Evolutionary conservation across 805 yeast genomes (phyloP), one percentile per base, ranked within the genome.

Genomic region (Myxozyma lipomycoides): DNA sequence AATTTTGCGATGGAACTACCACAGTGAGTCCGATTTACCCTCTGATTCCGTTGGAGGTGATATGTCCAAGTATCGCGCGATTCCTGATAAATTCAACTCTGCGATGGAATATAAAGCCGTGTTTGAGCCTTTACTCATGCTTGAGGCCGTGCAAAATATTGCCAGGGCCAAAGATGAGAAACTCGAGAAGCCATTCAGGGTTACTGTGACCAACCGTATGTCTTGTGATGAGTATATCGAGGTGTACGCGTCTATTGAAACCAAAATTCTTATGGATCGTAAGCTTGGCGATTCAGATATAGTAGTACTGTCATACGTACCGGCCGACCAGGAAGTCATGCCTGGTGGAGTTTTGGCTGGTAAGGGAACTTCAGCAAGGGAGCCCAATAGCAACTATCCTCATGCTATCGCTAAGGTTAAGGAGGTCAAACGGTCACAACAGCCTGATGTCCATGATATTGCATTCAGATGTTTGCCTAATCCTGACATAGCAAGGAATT

Each of bases 111-210:
- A 95, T 62, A 78, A 77, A 43, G 71, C 73, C 32, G 74, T 78
- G 1, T 84, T 87, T 66, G 86, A 83, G 58, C 98, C 98, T 0
- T 72, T 93, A 39, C 70, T 93, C 40, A 69, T 90, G 64, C 69
- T 91, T 37, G 99, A 93, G 69, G 86, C 95, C 56, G 95, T 98
- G 97, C 95, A 90, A 62, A 84, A 87, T 0, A 78, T 93, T 24
- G 83, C 81, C 58, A 75, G 86, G 3, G 81, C 93, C 0, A 81
- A 84, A 55, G 79, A 79, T 44, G 79, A 85, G 17, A 70, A 71
- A 15, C 77, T 77, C 7, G 78, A 77, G 43, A 68, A 61, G 3
- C 89, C 95, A 0, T 83, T 90, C 64, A 76, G 75, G 26, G 60
- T 90, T 1, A 70, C 78, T 2, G 71, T 90, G 18, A 97, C 95